These are phyloP conservation scores for Yamadazyma ubonensis DNA, from an alignment of 805 yeast species.

Conservation along the genomic window DNA sequence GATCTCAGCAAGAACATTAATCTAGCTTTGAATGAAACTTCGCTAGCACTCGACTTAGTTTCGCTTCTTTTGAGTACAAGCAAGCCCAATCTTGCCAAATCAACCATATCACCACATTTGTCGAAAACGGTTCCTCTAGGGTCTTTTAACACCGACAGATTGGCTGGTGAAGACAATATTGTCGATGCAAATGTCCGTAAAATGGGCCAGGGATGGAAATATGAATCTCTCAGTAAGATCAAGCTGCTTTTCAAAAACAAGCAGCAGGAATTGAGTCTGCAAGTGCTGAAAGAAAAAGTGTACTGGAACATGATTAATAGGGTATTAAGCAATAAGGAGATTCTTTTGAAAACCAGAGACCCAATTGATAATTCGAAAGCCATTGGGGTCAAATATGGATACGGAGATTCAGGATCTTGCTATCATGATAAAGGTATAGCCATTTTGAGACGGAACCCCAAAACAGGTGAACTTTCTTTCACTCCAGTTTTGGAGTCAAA, in stretches of 20 bases:
- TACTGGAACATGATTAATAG: constrained; percentile 63
- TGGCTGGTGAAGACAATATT: constrained; percentile 22
- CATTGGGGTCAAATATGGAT: constrained; percentile 86
- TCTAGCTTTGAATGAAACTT: constrained; percentile 82
- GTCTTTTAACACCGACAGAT: constrained; percentile 56
- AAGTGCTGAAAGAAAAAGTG: constrained; percentile 56
- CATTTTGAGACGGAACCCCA: constrained; percentile 50
- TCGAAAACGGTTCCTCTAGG: constrained; percentile 74
- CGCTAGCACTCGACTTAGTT: constrained; percentile 82
- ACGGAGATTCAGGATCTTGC: constrained; percentile 84
- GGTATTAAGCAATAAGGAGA: constrained; percentile 51
- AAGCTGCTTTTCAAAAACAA: constrained; percentile 51
- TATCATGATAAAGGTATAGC: constrained; percentile 78
- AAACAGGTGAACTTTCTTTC: constrained; percentile 34
- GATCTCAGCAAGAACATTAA: constrained; percentile 54
- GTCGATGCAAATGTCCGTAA: constrained; percentile 32
- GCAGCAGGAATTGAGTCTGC: constrained; percentile 49
- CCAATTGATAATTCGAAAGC: constrained; percentile 47
- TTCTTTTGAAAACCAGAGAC: constrained; percentile 64
- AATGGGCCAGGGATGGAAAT: constrained; percentile 81
- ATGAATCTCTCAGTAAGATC: constrained; percentile 62
- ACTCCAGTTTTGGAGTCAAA: constrained; percentile 27
- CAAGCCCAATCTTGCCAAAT: constrained; percentile 80
- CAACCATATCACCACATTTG: constrained; percentile 85
- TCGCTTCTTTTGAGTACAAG: constrained; percentile 77